phyloP scores from a whole-genome alignment of 1,139 yeast genomes.

The Pneumocystis wakefieldiae region DNA sequence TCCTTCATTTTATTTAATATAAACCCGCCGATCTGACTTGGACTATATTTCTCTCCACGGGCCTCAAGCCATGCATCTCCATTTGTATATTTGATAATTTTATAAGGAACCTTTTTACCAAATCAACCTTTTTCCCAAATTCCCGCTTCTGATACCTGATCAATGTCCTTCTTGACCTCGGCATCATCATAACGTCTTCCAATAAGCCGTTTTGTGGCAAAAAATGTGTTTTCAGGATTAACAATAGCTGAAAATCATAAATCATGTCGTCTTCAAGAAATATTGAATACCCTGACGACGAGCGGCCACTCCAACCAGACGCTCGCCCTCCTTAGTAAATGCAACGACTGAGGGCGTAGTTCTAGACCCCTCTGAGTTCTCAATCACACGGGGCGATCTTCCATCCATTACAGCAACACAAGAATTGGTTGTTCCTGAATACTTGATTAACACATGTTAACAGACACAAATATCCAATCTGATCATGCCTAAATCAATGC shows the following conservation, averaged over 20 bases:
- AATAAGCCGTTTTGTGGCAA: slow-evolving; percentile 95
- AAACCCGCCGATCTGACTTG: slow-evolving; percentile 96
- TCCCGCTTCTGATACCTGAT: not conserved
- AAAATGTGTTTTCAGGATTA: slow-evolving; percentile 93
- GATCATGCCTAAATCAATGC: slow-evolving; percentile 58
- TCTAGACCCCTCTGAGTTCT: slow-evolving; percentile 97
- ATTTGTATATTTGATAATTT: slow-evolving; percentile 85
- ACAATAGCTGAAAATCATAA: slow-evolving; percentile 93
- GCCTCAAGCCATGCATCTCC: slow-evolving; percentile 99
- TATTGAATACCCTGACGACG: not conserved
- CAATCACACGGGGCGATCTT: slow-evolving; percentile 87
- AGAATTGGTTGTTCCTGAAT: slow-evolving; percentile 34
- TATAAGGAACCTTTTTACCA: slow-evolving; percentile 77
- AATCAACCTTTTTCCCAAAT: not conserved
- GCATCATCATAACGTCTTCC: slow-evolving; percentile 95
- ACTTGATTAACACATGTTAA: slow-evolving; percentile 39
- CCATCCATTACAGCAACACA: slow-evolving; percentile 99
- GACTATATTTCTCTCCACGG: slow-evolving; percentile 81
- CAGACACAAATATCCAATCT: slow-evolving; percentile 83
- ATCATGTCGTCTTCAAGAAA: not conserved
- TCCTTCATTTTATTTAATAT: slow-evolving; percentile 91
- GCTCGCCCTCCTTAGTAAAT: slow-evolving; percentile 89
- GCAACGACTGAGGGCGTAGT: slow-evolving; percentile 98
- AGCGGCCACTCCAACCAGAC: slow-evolving; percentile 95
- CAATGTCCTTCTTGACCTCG: slow-evolving; percentile 90